phyloP scores from a whole-genome alignment of 2,329 filamentous ascomycete genomes.

The Chaetomium globosum region DNA sequence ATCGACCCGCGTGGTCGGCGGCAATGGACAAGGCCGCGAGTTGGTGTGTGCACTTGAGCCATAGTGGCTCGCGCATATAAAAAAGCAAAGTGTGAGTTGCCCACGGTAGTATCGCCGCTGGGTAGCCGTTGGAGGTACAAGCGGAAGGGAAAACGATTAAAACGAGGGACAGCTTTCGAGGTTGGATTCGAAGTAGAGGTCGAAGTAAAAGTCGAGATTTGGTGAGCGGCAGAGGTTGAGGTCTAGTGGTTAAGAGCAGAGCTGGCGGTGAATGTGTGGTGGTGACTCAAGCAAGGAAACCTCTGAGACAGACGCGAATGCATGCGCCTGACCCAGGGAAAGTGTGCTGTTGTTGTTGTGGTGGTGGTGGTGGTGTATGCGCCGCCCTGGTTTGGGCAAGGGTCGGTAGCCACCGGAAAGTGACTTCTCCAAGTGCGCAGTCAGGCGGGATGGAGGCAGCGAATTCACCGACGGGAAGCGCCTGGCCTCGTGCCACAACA shows the following conservation, averaged over 20 bases:
- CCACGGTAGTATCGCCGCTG: constrained; percentile 1
- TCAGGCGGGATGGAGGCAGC: not conserved
- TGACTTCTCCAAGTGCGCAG: constrained; percentile 22
- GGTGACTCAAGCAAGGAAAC: not conserved
- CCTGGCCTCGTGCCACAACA: constrained; percentile 19
- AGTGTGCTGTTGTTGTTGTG: not conserved
- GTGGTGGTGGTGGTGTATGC: not conserved
- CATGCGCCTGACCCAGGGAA: constrained; percentile 14
- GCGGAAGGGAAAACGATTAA: constrained; percentile 21
- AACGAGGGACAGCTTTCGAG: constrained; percentile 35
- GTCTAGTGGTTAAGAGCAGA: not conserved
- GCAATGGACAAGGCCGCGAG: constrained; percentile 31
- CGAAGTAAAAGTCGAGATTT: constrained; percentile 9
- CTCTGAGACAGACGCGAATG: constrained; percentile 12
- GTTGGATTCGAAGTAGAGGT: not conserved
- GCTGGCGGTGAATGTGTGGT: not conserved
- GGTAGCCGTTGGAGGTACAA: constrained; percentile 3
- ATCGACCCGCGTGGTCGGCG: constrained; percentile 28
- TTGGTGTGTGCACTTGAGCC: constrained; percentile 36
- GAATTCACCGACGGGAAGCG: constrained; percentile 5
- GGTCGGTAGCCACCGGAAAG: constrained; percentile 13
- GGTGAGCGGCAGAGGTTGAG: not conserved
- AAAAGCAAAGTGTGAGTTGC: constrained; percentile 10
- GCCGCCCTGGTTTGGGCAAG: constrained; percentile 3
- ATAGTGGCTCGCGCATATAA: constrained; percentile 30